phyloP scores from a whole-genome alignment of 768 basidiomycete species.

The Kwoniella sp. region DNA sequence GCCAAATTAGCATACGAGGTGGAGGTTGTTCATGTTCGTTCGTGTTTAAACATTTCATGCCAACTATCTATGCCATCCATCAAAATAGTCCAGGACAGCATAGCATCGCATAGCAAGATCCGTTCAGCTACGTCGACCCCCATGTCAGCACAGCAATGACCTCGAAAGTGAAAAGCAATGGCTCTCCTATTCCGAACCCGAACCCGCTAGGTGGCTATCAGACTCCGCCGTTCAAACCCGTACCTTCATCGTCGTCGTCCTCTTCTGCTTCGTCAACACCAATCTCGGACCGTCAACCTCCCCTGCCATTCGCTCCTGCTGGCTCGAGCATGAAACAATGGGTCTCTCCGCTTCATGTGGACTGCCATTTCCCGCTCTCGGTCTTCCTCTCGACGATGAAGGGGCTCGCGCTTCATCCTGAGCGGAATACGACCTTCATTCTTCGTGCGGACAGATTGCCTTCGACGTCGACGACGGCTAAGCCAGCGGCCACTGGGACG shows the following conservation, averaged over 20 bases:
- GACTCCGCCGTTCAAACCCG: conserved; percentile 7
- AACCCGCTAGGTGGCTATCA: background rate
- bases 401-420: conserved; percentile 82
- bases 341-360: conserved; percentile 7
- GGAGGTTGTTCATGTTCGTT: conserved; percentile 1
- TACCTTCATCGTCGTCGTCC: background rate
- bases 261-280: background rate
- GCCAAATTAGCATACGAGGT: too few relatives aligned
- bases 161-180: background rate
- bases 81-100: too few relatives aligned
- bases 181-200: background rate
- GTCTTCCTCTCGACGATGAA: conserved; percentile 69
- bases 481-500: background rate
- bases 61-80: too few relatives aligned
- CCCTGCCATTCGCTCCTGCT: background rate
- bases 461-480: background rate
- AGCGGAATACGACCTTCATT: conserved; percentile 89
- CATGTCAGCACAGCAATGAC: background rate
- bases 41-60: too few relatives aligned
- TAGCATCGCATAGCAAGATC: too few relatives aligned
- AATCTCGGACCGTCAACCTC: background rate
- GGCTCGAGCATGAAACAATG: conserved; percentile 12
- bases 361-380: conserved; percentile 37
- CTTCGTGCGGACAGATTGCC: conserved; percentile 72
- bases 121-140: too few relatives aligned